These are phyloP conservation scores for Plasmodium coatneyi DNA, from an alignment of 169 alveolate species.

Conservation along the genomic window DNA sequence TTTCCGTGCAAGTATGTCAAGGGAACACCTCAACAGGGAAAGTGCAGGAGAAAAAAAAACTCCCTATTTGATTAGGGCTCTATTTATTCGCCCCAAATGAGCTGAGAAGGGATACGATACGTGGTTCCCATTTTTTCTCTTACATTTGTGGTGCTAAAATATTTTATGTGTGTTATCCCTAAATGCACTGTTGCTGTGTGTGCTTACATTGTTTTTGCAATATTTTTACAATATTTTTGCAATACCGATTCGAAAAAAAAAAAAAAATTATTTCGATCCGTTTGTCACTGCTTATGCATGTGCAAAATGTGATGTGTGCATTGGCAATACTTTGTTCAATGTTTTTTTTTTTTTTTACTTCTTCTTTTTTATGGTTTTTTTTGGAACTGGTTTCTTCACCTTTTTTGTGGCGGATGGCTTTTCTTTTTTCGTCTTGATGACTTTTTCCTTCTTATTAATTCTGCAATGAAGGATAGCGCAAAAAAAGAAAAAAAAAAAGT, in stretches of 20 bases:
- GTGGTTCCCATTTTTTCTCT: neutral
- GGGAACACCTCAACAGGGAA: neutral
- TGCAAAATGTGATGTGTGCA: neutral
- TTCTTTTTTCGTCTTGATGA: constrained; percentile 1
- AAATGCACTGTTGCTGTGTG: neutral
- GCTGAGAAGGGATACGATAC: neutral
- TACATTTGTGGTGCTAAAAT: neutral
- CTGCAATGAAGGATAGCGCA: neutral
- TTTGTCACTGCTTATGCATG: neutral
- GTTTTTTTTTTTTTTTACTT: neutral
- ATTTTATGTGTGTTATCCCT: neutral
- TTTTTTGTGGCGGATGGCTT: neutral
- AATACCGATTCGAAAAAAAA: neutral
- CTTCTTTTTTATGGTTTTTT: constrained; percentile 28
- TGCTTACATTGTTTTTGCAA: neutral
- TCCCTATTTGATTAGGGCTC: neutral
- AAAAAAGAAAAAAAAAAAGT: constrained; percentile 1
- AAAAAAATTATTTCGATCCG: neutral
- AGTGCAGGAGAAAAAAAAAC: neutral
- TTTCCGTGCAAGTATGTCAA: neutral
- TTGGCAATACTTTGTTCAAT: neutral
- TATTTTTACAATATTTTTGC: neutral
- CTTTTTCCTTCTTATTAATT: constrained; percentile 16
- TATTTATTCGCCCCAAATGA: neutral
- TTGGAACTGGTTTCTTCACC: neutral